These are phyloP conservation scores for Colletotrichum musicola DNA, from an alignment of 2,329 filamentous ascomycete species.

Conservation along the genomic window DNA sequence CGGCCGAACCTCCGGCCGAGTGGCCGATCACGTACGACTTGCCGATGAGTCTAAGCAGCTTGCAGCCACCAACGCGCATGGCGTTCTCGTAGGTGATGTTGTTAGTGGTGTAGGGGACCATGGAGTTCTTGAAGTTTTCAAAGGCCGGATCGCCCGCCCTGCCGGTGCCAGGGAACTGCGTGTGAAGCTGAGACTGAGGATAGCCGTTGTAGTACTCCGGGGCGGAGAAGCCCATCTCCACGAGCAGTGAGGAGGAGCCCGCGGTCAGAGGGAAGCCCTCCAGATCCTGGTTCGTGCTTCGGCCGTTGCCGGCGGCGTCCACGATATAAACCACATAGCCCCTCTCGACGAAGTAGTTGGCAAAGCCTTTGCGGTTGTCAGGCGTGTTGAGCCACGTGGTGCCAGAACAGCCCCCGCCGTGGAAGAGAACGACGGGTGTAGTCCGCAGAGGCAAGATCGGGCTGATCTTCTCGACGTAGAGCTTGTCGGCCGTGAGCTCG, in stretches of 20 bases:
- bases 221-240: constrained; percentile 51
- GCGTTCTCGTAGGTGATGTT: constrained; percentile 44
- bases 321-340: constrained; percentile 59
- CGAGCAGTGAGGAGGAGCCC: constrained; percentile 22
- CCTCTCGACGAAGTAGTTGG: constrained; percentile 54
- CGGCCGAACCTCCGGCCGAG: constrained; percentile 42
- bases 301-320: constrained; percentile 57
- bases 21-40: constrained; percentile 48
- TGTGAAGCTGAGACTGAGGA: constrained; percentile 47
- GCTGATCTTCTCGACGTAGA: constrained; percentile 64
- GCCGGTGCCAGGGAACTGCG: constrained; percentile 54
- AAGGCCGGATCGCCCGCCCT: constrained; percentile 44
- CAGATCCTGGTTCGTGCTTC: constrained; percentile 48
- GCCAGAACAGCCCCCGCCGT: constrained; percentile 22
- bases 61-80: constrained; percentile 46
- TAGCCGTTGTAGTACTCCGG: constrained; percentile 42
- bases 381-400: constrained; percentile 57
- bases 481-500: constrained; percentile 55
- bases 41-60: constrained; percentile 46
- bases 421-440: constrained; percentile 27
- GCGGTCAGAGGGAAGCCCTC: constrained; percentile 36
- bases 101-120: constrained; percentile 46
- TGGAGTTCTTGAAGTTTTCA: constrained; percentile 47
- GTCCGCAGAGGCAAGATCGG: constrained; percentile 42
- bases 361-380: constrained; percentile 59